Evolutionary conservation across 495 filamentous ascomycete species (phyloP), one percentile per base, ranked within the genome.

Genomic region (Penicillium verhagenii): DNA sequence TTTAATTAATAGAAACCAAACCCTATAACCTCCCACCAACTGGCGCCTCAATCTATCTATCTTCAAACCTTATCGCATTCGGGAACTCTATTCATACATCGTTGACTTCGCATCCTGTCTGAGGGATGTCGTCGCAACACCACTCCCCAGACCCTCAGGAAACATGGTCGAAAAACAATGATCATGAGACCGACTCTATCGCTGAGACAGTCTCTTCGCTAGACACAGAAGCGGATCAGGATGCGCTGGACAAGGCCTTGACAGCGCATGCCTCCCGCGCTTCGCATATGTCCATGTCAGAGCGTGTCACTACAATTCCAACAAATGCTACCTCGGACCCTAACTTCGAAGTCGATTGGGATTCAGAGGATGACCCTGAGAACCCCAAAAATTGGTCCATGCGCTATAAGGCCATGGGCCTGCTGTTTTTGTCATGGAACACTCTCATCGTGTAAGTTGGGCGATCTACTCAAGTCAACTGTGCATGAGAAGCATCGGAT

Each of bases 341-440:
- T 2, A 79, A 82, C 23, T 93, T 82, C 64, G 92, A 96, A 63
- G 83, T 96, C 23, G 82, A 83, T 56, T 92, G 89, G 70, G 81
- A 83, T 18, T 76, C 76, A 0, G 77, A 83, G 11, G 67, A 74
- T 40, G 88, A 95, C 58, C 77, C 75, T 2, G 77, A 79, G 14
- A 89, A 94, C 64, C 91, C 92, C 16, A 76, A 79, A 57, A 90
- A 92, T 65, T 96, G 91, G 91, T 68, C 82, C 0, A 48, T 88
- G 18, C 78, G 67, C 69, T 90, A 90, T 68, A 87, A 86, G 48
- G 74, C 75, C 31, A 77, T 84, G 72, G 77, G 81, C 5, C 75
- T 93, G 18, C 66, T 75, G 18, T 71, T 80, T 50, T 82, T 95
- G 28, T 87, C 86, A 20, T 92, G 82, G 71, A 80, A 87, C 35